Evolutionary conservation across 352 stramenopile species (phyloP).

Genomic region (Globisporangium camurandrum): DNA sequence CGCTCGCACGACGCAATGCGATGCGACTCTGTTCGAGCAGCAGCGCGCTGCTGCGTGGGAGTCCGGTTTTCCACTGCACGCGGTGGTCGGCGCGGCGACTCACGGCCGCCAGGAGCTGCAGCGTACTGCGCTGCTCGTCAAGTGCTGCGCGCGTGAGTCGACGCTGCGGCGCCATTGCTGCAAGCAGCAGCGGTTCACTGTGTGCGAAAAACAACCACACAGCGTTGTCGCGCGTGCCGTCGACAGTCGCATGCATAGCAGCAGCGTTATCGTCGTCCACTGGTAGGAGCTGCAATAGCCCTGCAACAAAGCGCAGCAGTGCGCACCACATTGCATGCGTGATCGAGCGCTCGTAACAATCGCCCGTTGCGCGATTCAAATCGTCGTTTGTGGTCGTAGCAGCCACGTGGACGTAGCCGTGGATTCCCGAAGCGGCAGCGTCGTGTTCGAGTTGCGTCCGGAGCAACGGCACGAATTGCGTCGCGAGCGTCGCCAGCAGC

Average conservation of each 20-base stretch:
- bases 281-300: constrained; percentile 26
- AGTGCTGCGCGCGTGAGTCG: constrained; percentile 37
- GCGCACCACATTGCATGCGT: constrained; percentile 58
- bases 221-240: constrained; percentile 7
- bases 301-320: constrained; percentile 35
- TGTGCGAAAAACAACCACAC: constrained; percentile 57
- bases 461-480: constrained; percentile 34
- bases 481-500: constrained; percentile 42
- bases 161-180: constrained; percentile 21
- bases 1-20: constrained; percentile 37
- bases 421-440: constrained; percentile 16
- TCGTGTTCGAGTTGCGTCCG: constrained; percentile 33
- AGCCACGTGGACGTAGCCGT: constrained; percentile 22
- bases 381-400: neutral
- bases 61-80: constrained; percentile 49
- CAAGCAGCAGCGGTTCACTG: constrained; percentile 34
- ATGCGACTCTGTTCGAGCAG: constrained; percentile 64
- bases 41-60: constrained; percentile 39
- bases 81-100: constrained; percentile 19
- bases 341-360: constrained; percentile 20
- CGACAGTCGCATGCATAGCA: too few species aligned
- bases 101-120: constrained; percentile 41
- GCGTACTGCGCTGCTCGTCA: constrained; percentile 32
- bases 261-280: neutral
- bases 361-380: neutral